Evolutionary conservation across 768 basidiomycete genomes (phyloP), one percentile per base, ranked within the genome.

Genomic region (Rhizopogon vulgaris): DNA sequence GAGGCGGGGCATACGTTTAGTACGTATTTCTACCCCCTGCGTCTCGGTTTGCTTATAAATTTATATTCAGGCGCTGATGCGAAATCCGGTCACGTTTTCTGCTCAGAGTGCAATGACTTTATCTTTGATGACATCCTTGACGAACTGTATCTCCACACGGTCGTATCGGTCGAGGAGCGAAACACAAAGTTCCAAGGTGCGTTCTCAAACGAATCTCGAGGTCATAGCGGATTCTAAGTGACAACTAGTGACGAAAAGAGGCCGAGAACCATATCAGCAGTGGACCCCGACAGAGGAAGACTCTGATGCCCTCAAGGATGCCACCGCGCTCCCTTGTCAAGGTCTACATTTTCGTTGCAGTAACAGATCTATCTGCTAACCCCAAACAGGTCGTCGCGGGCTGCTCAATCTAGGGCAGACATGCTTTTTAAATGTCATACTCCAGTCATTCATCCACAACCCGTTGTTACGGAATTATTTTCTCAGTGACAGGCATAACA

Each of bases 371-470:
- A 37, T 34, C 14, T 18, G 32, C 52, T 52, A 24, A 59, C 18
- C 38, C 37, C 36, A 32, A 41, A 48, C 4, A 90, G 90, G 84
- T 48, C 82, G 89, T n/a, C 77, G 89, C 52, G 92, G 93, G 0
- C 74, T 95, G 3, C 71, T 92, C 39, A 94, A 95, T 66, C 80
- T 95, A 0, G 91, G 92, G 1, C 86, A 93, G 65, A 97, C 94
- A 0, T 98, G 95, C 63, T 97, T 93, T 71, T 77, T 98, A 59
- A 95, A 92, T 57, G 92, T 87, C 48, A 83, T 96, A 18, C 77
- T 98, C 10, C 95, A 98, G 67, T 82, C 81, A 11, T 85, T 98
- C 60, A 74, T 90, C 7, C 87, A 91, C 68, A 98, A 96, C 59
- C 94, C 95, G 0, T 74, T 95, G 4, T 72, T 97, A 4, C 81